A percentile compares a stretch with the other conserved stretches of the same genome.
phyloP scores from a whole-genome alignment of 345 rosid genomes.

The Eucalyptus dawsonii region DNA sequence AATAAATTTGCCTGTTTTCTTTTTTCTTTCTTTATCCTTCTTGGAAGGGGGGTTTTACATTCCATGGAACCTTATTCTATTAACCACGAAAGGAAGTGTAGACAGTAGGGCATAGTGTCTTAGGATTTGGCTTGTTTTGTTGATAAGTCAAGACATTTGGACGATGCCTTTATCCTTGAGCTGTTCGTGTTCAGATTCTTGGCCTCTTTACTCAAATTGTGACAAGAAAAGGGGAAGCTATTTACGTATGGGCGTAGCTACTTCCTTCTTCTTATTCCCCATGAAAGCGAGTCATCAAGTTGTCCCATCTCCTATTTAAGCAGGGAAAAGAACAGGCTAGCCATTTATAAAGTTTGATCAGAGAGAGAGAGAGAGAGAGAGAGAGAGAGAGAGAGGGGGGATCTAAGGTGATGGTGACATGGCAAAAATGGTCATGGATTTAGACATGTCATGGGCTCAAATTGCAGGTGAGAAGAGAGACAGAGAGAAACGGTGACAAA shows the following conservation, averaged over 20 bases:
- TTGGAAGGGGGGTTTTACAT: background rate
- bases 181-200: background rate
- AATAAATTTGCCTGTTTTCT: background rate
- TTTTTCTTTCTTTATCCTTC: background rate
- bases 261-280: background rate
- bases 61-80: background rate
- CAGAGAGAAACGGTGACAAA: background rate
- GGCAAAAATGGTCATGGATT: constrained; percentile 1
- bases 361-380: background rate
- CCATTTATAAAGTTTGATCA: background rate
- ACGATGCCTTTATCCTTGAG: background rate
- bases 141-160: background rate
- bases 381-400: background rate
- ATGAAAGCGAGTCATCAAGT: background rate
- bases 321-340: background rate
- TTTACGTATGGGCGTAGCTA: background rate
- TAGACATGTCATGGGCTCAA: background rate
- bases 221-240: background rate
- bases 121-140: background rate
- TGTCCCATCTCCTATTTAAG: background rate
- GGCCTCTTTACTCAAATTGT: background rate
- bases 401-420: constrained; percentile 8
- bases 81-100: background rate
- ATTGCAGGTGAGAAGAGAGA: background rate
- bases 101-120: background rate